These are phyloP conservation scores for Fusarium paranaense DNA, from an alignment of 2,329 filamentous ascomycete genomes.

Conservation along the genomic window DNA sequence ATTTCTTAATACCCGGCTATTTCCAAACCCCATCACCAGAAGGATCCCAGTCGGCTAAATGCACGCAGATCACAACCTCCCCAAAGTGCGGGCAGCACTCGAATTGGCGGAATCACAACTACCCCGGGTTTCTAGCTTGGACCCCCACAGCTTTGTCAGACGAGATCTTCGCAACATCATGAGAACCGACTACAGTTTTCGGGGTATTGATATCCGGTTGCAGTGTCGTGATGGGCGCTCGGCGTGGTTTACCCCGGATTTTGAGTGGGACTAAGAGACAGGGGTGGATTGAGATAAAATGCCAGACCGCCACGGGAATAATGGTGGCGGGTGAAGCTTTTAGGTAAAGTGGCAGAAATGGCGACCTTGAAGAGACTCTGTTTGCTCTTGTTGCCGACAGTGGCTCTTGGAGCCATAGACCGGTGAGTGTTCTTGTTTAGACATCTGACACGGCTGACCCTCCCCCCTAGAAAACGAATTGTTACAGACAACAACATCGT, in stretches of 20 bases:
- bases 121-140: neutral
- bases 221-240: neutral
- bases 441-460: neutral
- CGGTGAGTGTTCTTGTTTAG: neutral
- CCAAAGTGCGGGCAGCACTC: neutral
- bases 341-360: neutral
- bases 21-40: neutral
- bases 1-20: neutral
- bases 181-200: neutral
- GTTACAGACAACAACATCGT: conserved; percentile 39
- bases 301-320: neutral
- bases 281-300: neutral
- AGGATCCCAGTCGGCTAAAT: conserved; percentile 6
- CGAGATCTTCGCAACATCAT: neutral
- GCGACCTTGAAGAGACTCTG: neutral
- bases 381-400: neutral
- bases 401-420: conserved; percentile 10
- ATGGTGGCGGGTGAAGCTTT: neutral
- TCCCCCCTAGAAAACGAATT: conserved; percentile 27
- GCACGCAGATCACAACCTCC: neutral
- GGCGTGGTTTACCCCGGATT: conserved; percentile 13
- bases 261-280: neutral
- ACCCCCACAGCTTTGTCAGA: neutral
- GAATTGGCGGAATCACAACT: conserved; percentile 13
- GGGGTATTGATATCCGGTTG: conserved; percentile 6